Evolutionary conservation across 352 stramenopile species (phyloP), one percentile per base, ranked within the genome.

Genomic region (Pilasporangium apinafurcum): DNA sequence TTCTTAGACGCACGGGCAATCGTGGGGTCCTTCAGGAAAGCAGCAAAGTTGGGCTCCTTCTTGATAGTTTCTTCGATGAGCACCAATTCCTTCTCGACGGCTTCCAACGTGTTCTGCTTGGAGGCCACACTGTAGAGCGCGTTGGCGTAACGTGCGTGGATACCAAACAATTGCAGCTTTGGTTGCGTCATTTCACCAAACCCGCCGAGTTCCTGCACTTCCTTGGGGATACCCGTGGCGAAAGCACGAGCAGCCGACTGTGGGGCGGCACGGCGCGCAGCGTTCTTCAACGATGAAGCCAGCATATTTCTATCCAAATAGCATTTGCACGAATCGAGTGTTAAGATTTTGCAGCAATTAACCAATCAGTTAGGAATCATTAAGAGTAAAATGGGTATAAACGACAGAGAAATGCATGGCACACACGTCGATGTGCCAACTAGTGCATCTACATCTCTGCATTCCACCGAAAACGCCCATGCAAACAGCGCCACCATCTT

Each of bases 81-180:
- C 62, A 98, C 92, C 7, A 95, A 65, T 62, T 95, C 83, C 65
- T 89, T 86, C 71, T 95, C 83, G 30, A 95, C 83, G 0, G 71
- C 55, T 13, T 92, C 78, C 9, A 95, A 59, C 54, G 63, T 50
- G 56, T 92, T 86, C 56, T 86, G 67, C 66, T 90, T 90, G 54
- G 88, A 94, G 26, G 94, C 95, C 42, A 97, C 95, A 57, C 86
- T 86, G 86, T 98, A 99, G 17, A 97, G 83, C 29, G 96, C 96
- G 61, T 98, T 98, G 53, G 96, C 95, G 74, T 99, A 99, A 34
- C 95, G 84, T 37, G 95, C 95, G 60, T 95, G 85, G 33, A 98
- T 65, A 24, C 96, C 96, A 63, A 98, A 98, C n/a, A 99, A 68
- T 58, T 98, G 83, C 55, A 98, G 64, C 76, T 92, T 90, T 30